Conservation (phyloP, 78 protist genomes). For the Speleostelium caveatum region DNA sequence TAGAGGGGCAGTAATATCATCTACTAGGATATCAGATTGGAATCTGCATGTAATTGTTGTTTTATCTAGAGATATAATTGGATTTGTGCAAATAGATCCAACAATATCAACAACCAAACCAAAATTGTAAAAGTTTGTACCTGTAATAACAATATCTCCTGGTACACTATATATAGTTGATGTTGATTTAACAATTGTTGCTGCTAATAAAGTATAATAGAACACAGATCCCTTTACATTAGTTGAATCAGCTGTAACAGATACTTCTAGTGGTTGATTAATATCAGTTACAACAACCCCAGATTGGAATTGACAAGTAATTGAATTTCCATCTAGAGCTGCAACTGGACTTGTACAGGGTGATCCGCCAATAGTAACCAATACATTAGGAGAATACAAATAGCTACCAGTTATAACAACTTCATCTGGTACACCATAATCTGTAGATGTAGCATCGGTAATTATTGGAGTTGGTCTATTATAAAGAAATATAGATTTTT, state of each 20-base stretch:
- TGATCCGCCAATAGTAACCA: not conserved
- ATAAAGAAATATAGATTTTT: not conserved
- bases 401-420: not conserved
- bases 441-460: not conserved
- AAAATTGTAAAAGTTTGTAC: not conserved
- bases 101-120: not conserved
- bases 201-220: not conserved
- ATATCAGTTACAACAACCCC: not conserved
- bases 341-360: not conserved
- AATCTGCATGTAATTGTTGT: not conserved
- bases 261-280: not conserved
- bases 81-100: not conserved
- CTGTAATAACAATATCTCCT: not conserved
- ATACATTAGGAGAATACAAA: not conserved
- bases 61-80: not conserved
- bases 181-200: not conserved
- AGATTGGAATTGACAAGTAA: not conserved
- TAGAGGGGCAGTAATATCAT: not conserved
- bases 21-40: not conserved
- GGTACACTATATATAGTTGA: not conserved
- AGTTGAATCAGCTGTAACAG: not conserved
- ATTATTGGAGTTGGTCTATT: not conserved
- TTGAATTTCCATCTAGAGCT: not conserved
- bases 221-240: not conserved
- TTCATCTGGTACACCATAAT: not conserved